Base-by-base conservation (phyloP, 805 yeast species). In the Yueomyces sinensis region DNA sequence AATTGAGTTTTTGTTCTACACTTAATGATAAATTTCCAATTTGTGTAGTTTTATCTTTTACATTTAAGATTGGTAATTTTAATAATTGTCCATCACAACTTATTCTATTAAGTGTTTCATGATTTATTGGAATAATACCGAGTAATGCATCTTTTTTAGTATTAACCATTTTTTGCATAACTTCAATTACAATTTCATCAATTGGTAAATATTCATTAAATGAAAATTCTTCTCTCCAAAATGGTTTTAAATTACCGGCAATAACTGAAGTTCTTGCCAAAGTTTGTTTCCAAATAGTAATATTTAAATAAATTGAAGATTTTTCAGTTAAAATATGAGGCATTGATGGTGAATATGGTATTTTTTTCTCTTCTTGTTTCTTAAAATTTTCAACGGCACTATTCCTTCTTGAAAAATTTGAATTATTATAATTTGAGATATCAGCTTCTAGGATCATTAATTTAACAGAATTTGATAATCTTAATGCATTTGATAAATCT, bases 241-340 rank as follows among this genome's bases (percentile, higher is more conserved):
- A 82, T 1, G 94, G 87, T 36, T 66, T 65, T 0, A 53, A 43
- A 3, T 54, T 37, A 31, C 68, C 60, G 27, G 63, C 59, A 0
- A 77, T 77, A 5, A 72, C 62, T 2, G 86, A 76, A 0, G 95
- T 82, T 43, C 84, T 63, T 27, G 81, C 82, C 83, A 89, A 80
- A 1, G 79, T 73, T 32, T 72, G 64, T 15, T 72, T 76, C 79
- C 91, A 80, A 52, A 82, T 64, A 14, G 68, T 59, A 3, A 86
- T 62, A 45, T 84, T 95, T 2, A 81, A 73, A 47, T 82, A 87
- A 1, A 76, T 9, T 16, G 20, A 27, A 32, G 4, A 4, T 17
- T 24, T 32, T 18, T 25, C 17, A 13, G 17, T 16, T 7, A 5
- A 30, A 13, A 14, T 19, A 18, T 29, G 13, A 18, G 4, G 17